Conservation (phyloP, 805 yeast genomes). For the Lipomyces kockii region DNA sequence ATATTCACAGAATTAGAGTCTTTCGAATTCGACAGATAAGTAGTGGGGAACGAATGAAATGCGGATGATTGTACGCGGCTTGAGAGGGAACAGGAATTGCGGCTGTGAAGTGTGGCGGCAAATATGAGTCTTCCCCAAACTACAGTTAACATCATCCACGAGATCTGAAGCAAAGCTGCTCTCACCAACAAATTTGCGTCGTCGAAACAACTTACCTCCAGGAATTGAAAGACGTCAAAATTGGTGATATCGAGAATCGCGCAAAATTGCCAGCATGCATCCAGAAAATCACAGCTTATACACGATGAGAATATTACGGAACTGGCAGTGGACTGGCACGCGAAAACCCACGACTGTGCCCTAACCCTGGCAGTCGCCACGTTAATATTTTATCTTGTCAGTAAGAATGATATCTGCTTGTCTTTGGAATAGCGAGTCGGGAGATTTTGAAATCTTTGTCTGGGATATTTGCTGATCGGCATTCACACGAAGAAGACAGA, state of each 20-base stretch:
- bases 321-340: neutral
- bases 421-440: neutral
- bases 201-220: neutral
- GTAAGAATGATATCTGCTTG: neutral
- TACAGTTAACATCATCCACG: neutral
- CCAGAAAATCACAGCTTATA: neutral
- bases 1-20: neutral
- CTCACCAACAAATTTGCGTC: neutral
- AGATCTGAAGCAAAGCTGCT: neutral
- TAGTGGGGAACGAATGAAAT: neutral
- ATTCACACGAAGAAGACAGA: too few species aligned
- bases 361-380: neutral
- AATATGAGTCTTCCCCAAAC: neutral
- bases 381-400: too few species aligned
- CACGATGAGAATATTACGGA: neutral
- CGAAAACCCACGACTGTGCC: neutral
- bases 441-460: too few species aligned
- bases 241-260: neutral
- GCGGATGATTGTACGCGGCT: neutral
- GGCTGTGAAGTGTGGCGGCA: neutral
- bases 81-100: neutral
- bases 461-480: neutral
- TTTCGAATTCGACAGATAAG: neutral
- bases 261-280: conserved; percentile 3
- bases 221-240: neutral